phyloP scores from a whole-genome alignment of 192 early-diverging fungal genomes.

The Coemansia sp. region DNA sequence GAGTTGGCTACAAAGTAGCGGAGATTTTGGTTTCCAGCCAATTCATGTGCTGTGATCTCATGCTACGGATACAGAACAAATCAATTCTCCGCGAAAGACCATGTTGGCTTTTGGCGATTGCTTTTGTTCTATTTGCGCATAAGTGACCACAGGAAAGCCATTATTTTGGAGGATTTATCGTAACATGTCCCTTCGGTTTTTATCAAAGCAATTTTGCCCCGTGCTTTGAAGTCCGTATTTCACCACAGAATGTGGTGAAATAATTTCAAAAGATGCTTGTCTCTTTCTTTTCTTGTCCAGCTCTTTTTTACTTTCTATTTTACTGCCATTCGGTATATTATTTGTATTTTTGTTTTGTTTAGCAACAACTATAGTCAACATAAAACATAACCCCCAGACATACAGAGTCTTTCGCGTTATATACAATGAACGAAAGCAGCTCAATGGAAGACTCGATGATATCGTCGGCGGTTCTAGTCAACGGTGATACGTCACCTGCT shows the following conservation, averaged over 20 bases:
- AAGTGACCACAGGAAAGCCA: not conserved
- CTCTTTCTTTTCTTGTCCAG: not conserved
- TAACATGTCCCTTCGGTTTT: not conserved
- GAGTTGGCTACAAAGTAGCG: too few species aligned
- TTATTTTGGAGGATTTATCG: too few species aligned
- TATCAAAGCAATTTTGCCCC: not conserved
- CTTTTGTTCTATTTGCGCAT: not conserved
- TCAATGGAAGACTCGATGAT: constrained; percentile 36
- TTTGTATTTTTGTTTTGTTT: not conserved
- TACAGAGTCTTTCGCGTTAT: not conserved
- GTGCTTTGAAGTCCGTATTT: not conserved
- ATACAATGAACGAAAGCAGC: constrained; percentile 7
- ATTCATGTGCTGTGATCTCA: not conserved
- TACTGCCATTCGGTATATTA: constrained; percentile 3
- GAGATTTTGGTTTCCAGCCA: not conserved
- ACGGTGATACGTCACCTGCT: constrained; percentile 12
- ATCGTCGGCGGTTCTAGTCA: constrained; percentile 36
- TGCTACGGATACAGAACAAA: not conserved
- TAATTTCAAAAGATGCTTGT: not conserved
- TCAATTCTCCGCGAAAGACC: not conserved
- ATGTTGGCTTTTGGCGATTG: not conserved
- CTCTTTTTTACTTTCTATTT: too few species aligned
- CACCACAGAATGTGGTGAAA: not conserved
- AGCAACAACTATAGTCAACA: not conserved
- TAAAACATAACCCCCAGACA: not conserved